Evolutionary conservation across 257 asterid species (phyloP), one percentile per base, ranked within the genome.

Genomic region (Solanum dulcamara): DNA sequence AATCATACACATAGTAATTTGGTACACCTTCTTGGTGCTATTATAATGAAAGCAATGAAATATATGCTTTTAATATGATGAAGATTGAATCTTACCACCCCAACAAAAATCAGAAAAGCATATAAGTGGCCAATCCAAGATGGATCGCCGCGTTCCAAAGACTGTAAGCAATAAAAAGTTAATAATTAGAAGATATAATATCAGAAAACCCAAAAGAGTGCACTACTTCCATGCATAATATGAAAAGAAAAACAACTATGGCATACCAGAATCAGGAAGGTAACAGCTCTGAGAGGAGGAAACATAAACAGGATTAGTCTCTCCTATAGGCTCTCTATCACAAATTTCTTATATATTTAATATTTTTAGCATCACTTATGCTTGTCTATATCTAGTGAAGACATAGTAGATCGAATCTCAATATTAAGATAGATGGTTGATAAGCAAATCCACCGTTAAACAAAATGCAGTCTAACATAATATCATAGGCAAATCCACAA

Each of bases 101-200:
- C 91, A 85, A 92, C 46, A 88, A 96, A 94, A 79, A 96, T 96
- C 80, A 93, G 91, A 85, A 96, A 91, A 81, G 99, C 99, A 85
- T 93, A 93, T 86, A 88, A n/a, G 67, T 94, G 94, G 85, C 99
- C 99, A 86, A 94, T 85, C 99, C 98, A 94, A 83, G 94, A 92
- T 86, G 98, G 92, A 84, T 91, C 93, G 2, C 98, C 96, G 33
- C 88, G 85, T 86, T 96, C 94, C 89, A 96, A 86, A 83, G 98
- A 90, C 99, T 94, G 98, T 90, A 92, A 88, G 85, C 81, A 91
- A 62, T 84, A 83, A 15, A 86, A 88, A 80, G 67, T 85, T 55
- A 88, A 66, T 74, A 66, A 51, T 50, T 37, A 86, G 60, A 85
- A 88, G 42, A 85, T 46, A 81, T 44, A 77, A 84, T 72, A 85